phyloP scores from a whole-genome alignment of 1,284 basidiomycete genomes.

The Tremellales sp. region DNA sequence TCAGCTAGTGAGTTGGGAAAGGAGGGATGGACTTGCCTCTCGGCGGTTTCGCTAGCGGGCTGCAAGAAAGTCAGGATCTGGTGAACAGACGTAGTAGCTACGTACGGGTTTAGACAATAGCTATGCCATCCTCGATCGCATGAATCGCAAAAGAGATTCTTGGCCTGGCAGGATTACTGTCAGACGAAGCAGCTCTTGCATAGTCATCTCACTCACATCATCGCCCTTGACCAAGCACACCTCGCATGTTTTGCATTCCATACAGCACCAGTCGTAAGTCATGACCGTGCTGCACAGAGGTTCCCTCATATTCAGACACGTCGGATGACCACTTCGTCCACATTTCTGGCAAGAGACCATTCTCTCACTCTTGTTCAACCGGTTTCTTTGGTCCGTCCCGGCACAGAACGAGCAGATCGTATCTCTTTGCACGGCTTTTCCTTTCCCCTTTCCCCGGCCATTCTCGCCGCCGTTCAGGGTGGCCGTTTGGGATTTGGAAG shows the following conservation, averaged over 20 bases:
- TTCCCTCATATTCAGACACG: conserved; percentile 62
- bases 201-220: conserved; percentile 62
- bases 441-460: conserved; percentile 19
- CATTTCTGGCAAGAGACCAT: conserved; percentile 41
- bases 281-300: conserved; percentile 54
- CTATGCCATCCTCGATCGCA: conserved; percentile 97
- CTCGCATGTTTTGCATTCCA: conserved; percentile 92
- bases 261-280: conserved; percentile 81
- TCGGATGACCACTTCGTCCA: conserved; percentile 57
- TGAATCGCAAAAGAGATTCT: conserved; percentile 71
- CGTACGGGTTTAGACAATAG: conserved; percentile 70
- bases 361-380: conserved; percentile 21
- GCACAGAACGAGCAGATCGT: conserved; percentile 35
- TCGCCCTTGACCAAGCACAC: conserved; percentile 79
- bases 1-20: conserved; percentile 6
- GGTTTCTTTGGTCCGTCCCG: conserved; percentile 24
- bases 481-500: conserved; percentile 7
- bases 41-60: conserved; percentile 63
- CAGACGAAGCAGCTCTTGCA: conserved; percentile 2
- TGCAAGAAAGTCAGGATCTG: conserved; percentile 13
- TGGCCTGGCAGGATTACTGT: background rate
- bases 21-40: conserved; percentile 58
- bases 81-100: conserved; percentile 11
- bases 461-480: conserved; percentile 4
- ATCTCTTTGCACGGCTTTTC: conserved; percentile 14